Evolutionary conservation across 768 basidiomycete species (phyloP).

Genomic region (Sporobolomyces phaffii): DNA sequence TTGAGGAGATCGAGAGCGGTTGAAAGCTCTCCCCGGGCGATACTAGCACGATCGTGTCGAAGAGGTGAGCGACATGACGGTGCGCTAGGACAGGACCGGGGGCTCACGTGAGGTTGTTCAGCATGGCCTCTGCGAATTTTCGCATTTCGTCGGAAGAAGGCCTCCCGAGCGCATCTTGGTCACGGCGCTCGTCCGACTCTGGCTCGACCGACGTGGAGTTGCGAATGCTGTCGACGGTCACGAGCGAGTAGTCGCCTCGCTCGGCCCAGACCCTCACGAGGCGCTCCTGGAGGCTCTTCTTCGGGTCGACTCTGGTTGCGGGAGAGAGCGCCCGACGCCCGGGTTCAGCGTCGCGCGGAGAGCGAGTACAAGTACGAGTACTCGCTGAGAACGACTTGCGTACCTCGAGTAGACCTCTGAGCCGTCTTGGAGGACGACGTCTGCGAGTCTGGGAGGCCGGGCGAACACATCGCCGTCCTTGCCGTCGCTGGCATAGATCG

Average conservation of each 20-base stretch:
- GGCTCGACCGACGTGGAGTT: neutral
- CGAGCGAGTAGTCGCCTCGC: conserved; percentile 35
- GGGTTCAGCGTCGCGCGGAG: too few species aligned
- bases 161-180: conserved; percentile 11
- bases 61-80: too few species aligned
- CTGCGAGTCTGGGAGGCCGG: conserved; percentile 9
- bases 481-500: conserved; percentile 4
- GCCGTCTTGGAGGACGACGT: conserved; percentile 21
- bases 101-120: conserved; percentile 29
- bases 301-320: conserved; percentile 12
- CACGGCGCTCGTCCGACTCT: neutral
- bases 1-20: conserved; percentile 38
- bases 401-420: conserved; percentile 19
- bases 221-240: conserved; percentile 18
- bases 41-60: neutral
- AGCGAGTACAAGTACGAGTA: too few species aligned
- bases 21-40: conserved; percentile 31
- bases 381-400: too few species aligned
- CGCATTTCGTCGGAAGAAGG: conserved; percentile 21
- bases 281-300: conserved; percentile 20
- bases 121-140: conserved; percentile 20
- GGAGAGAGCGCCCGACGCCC: rapidly evolving
- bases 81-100: neutral
- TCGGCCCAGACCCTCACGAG: conserved; percentile 33
- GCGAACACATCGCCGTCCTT: conserved; percentile 25